Base-by-base conservation (phyloP, 177 flowering plant species). In the Vitis hybrid region DNA sequence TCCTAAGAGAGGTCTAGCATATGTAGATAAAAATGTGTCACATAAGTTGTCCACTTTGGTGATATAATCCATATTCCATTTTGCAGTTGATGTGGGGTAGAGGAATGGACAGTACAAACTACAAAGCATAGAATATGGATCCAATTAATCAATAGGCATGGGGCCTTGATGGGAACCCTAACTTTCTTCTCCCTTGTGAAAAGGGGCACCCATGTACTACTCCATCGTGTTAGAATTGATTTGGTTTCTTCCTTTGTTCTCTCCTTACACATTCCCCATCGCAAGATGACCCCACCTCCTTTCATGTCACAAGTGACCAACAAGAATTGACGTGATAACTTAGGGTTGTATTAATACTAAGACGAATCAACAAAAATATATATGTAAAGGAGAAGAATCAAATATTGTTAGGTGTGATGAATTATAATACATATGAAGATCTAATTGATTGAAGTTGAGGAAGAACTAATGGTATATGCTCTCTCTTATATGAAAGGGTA, bases 41-140 rank as follows among this genome's bases (percentile, higher is more conserved):
- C 77, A 69, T 73, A 72, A 68, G 61, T 65, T 80, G 79, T 74
- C 86, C 69, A 76, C 77, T 76, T 82, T 61, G 56, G 18, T 65
- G 70, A 75, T 54, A 52, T 70, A 39, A 66, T 21, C 66, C 51
- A 70, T 73, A 74, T 76, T 79, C 81, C 80, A 74, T 14, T 56
- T 66, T 73, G 57, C 54, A 79, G 69, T 76, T 68, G 75, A 66
- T 51, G 78, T 79, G 76, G 79, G 76, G 66, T 14, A 15, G 32
- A 69, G 51, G 56, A 74, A 54, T 62, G 67, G 78, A 70, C 70
- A 74, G 60, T 72, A 71, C 68, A 76, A 74, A 71, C 73, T 70
- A 71, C 68, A 76, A 74, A 71, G 75, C 67, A 81, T 72, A 72
- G 67, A 72, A 77, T 62, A 80, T 69, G 64, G 75, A 71, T 70